These are phyloP conservation scores for Aspergillus sergii DNA, from an alignment of 2,329 filamentous ascomycete genomes.

Conservation along the genomic window DNA sequence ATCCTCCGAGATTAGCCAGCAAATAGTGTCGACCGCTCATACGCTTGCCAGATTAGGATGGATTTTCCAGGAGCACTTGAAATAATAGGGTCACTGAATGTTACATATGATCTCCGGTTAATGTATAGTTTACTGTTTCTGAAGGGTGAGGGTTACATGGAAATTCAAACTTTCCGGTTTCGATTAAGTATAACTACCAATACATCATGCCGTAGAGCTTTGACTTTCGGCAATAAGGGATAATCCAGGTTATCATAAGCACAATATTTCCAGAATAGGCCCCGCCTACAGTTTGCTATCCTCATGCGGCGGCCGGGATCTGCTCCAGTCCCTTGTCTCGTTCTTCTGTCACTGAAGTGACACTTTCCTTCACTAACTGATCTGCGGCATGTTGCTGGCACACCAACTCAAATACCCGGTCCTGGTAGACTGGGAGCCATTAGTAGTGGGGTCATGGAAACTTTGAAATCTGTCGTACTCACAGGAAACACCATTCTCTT, in stretches of 20 bases:
- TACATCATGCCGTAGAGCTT: not conserved
- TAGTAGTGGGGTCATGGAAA: not conserved
- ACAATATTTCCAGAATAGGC: not conserved
- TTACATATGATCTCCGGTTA: not conserved
- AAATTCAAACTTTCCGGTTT: not conserved
- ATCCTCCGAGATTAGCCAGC: conserved; percentile 2
- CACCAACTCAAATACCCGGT: conserved; percentile 50
- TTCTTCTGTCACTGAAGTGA: conserved; percentile 10
- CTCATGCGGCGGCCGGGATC: not conserved
- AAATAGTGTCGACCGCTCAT: conserved; percentile 10
- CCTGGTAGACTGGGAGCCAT: conserved; percentile 46
- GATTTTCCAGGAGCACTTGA: conserved; percentile 14
- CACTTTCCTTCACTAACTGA: conserved; percentile 17
- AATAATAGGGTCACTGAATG: not conserved
- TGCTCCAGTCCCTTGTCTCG: not conserved
- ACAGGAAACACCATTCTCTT: conserved; percentile 60
- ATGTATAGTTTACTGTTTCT: not conserved
- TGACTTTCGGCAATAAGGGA: not conserved
- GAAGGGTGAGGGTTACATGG: not conserved
- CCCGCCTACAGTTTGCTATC: not conserved
- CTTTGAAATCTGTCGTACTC: conserved; percentile 22
- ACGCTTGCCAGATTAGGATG: conserved; percentile 20
- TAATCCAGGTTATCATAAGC: not conserved
- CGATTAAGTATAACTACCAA: not conserved
- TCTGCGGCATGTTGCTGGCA: conserved; percentile 47